These are phyloP conservation scores for Actinidia polygama DNA, from an alignment of 179 eudicot genomes.

Conservation along the genomic window DNA sequence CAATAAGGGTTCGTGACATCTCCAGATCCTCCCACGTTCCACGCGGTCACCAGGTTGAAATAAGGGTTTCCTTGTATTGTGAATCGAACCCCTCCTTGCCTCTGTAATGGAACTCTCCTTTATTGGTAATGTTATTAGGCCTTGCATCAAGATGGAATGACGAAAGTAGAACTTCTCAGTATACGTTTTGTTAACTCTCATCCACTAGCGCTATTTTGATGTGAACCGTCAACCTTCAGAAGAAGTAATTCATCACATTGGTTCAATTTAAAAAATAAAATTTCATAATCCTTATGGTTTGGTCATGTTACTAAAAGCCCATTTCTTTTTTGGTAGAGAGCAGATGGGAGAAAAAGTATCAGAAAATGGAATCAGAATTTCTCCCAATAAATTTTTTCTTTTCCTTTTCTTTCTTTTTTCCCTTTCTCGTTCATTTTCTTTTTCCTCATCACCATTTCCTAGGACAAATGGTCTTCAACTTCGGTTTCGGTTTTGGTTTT, in stretches of 20 bases:
- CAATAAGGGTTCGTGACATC: too few relatives aligned
- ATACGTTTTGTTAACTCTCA: not conserved
- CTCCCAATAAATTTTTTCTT: too few relatives aligned
- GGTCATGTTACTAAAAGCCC: not conserved
- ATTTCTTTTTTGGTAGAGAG: too few relatives aligned
- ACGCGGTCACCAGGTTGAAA: conserved; percentile 50
- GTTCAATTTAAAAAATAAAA: not conserved
- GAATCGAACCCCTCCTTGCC: conserved; percentile 57
- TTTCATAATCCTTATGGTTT: not conserved
- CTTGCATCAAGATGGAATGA: not conserved
- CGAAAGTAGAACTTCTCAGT: not conserved
- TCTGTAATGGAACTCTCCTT: conserved; percentile 60
- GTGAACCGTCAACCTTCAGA: too few relatives aligned
- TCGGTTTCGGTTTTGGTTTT: too few relatives aligned
- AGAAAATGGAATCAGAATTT: too few relatives aligned
- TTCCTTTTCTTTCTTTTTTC: too few relatives aligned
- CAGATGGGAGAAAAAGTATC: too few relatives aligned
- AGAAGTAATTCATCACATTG: not conserved
- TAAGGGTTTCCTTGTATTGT: conserved; percentile 54
- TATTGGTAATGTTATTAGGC: not conserved
- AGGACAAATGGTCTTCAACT: too few relatives aligned
- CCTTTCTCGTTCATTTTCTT: too few relatives aligned
- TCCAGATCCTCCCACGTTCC: conserved; percentile 59
- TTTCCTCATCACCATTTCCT: too few relatives aligned
- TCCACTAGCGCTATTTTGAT: not conserved